These are phyloP conservation scores for Lagenidium giganteum DNA, from an alignment of 352 stramenopile species.

Conservation along the genomic window DNA sequence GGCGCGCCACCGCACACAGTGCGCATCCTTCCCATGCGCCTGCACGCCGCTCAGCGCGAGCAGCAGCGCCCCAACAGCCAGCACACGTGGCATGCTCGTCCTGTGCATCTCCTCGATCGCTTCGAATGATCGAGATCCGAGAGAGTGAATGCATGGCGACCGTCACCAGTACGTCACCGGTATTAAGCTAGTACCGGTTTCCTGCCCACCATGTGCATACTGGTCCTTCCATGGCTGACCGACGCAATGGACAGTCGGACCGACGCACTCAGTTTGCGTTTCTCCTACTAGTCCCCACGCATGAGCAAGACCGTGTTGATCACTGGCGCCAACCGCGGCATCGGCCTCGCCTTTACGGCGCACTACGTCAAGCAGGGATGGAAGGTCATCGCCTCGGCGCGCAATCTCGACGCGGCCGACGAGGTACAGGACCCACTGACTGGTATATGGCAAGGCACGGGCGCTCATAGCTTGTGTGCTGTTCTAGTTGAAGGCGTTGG, in stretches of 20 bases:
- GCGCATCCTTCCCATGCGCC: not conserved
- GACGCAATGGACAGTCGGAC: no score
- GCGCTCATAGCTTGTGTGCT: not conserved
- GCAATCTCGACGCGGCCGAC: constrained; percentile 27
- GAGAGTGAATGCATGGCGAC: no score
- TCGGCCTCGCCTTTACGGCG: constrained; percentile 40
- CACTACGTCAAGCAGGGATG: constrained; percentile 38
- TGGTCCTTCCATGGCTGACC: no score
- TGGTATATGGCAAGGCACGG: not conserved
- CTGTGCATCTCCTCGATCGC: not conserved
- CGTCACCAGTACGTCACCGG: constrained; percentile 1
- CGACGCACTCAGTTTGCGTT: no score
- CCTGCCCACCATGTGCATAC: no score
- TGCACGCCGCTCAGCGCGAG: not conserved
- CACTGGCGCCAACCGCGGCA: constrained; percentile 50
- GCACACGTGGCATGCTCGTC: constrained; percentile 14
- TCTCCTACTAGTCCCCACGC: not conserved
- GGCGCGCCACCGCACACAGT: constrained; percentile 71
- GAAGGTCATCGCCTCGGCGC: constrained; percentile 45
- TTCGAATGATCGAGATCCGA: constrained; percentile 12
- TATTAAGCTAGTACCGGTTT: no score
- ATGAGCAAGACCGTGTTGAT: constrained; percentile 52
- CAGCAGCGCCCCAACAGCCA: constrained; percentile 4
- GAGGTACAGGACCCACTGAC: constrained; percentile 14
- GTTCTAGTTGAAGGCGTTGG: constrained; percentile 24